phyloP scores from a whole-genome alignment of 2,329 filamentous ascomycete species.

The Lachnellula hyalina region DNA sequence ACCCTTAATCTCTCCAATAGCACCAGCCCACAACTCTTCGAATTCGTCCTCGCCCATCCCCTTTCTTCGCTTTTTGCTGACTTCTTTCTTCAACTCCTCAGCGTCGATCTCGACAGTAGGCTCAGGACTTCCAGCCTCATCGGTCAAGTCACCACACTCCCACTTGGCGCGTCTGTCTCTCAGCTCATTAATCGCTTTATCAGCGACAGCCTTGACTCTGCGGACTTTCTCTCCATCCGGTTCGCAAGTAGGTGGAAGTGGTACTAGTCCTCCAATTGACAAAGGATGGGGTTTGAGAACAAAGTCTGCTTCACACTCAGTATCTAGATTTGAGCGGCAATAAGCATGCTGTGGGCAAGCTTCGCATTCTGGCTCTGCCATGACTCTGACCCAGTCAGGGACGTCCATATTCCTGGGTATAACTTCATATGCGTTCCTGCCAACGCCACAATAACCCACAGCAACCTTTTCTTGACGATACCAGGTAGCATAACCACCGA shows the following conservation, averaged over 20 bases:
- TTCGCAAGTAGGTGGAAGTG: conserved; percentile 86
- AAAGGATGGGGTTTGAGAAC: conserved; percentile 80
- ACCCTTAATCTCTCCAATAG: conserved; percentile 64
- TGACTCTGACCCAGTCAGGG: conserved; percentile 64
- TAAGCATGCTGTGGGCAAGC: conserved; percentile 85
- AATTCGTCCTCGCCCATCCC: conserved; percentile 85
- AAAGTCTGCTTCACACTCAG: conserved; percentile 81
- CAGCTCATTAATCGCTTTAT: conserved; percentile 81
- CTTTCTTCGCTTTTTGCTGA: conserved; percentile 72
- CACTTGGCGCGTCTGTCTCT: conserved; percentile 80
- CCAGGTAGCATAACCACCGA: conserved; percentile 71
- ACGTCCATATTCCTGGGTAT: conserved; percentile 50
- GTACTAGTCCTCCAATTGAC: conserved; percentile 72
- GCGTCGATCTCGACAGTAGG: conserved; percentile 59
- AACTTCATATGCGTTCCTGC: conserved; percentile 48
- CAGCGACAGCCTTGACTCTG: conserved; percentile 79
- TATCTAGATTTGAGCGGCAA: conserved; percentile 73
- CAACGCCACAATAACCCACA: conserved; percentile 90
- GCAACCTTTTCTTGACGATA: conserved; percentile 95
- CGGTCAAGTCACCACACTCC: conserved; percentile 73
- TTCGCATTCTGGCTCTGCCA: conserved; percentile 79
- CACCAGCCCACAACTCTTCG: conserved; percentile 76
- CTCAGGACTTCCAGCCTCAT: conserved; percentile 55
- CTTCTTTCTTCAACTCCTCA: conserved; percentile 68
- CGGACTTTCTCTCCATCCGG: conserved; percentile 89